Evolutionary conservation across 208 protist genomes (phyloP), one percentile per base, ranked within the genome.

Genomic region (Trypanosoma avium): DNA sequence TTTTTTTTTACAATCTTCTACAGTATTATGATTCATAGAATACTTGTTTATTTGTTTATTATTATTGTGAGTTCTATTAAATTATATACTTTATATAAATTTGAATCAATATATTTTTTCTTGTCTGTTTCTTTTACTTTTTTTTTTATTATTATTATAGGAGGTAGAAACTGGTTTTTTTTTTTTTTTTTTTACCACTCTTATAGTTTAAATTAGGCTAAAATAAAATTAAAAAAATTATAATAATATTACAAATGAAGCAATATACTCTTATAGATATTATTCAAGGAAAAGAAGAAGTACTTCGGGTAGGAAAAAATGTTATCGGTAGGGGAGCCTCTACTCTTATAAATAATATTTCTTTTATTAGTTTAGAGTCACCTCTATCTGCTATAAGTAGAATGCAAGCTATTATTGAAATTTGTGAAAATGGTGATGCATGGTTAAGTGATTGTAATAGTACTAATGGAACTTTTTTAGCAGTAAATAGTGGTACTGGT

Each of bases 371-470:
- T 50, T 57, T 96, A 13, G 77, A 88, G 30, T 90, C 87, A 0
- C 75, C 85, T 3, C 73, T 62, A 15, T 56, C 67, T 2, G 75
- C 86, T 3, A 73, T 96, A 21, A 96, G 90, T 60, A 77, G 90
- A 4, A 73, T 88, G 69, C 90, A 96, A 54, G 90, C 90, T 0
- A 70, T 84, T 19, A 81, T 96, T 50, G 84, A 92, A 35, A 58
- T 96, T 1, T 75, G 67, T 15, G 38, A 77, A 7, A 96, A 96
- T 62, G 87, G 85, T 0, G 90, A 96, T 53, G 86, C 82, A 29
- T 96, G 90, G 88, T 45, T 96, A 13, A 67, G 58, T 24, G 90
- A 96, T 70, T 90, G 83, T 70, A 79, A 82, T 36, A 94, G 87
- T 33, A 96, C 90, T 2, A 96, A 96, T 75, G 90, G 90, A 13